A percentile compares a stretch with the other conserved stretches of the same genome.
These are phyloP conservation scores for Xerophyta viscosa DNA, from an alignment of 106 monocot species.

Conservation along the genomic window DNA sequence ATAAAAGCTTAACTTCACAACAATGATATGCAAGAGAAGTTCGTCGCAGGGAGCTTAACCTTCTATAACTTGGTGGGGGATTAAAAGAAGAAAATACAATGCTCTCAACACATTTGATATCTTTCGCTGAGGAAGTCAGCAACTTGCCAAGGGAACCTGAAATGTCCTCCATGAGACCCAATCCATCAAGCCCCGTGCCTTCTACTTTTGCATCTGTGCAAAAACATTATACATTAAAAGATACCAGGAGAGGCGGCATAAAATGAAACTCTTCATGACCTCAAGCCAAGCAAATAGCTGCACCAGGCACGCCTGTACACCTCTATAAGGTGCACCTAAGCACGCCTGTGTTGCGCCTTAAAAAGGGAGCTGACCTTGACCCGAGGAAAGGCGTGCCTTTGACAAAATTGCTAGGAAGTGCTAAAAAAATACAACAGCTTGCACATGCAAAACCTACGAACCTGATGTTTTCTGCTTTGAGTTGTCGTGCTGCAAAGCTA, in stretches of 20 bases:
- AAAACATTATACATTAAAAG: background rate
- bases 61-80: constrained; percentile 92
- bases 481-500: constrained; percentile 80
- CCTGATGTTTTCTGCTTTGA: constrained; percentile 52
- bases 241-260: background rate
- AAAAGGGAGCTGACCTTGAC: no score
- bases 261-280: background rate
- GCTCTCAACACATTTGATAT: constrained; percentile 67
- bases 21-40: background rate
- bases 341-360: no score
- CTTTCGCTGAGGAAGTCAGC: constrained; percentile 27
- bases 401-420: no score
- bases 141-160: constrained; percentile 50
- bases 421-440: background rate
- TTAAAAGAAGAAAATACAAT: constrained; percentile 93
- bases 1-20: background rate
- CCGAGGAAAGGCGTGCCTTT: no score
- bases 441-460: no score
- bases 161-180: constrained; percentile 80
- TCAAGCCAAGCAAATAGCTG: no score
- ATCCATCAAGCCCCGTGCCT: constrained; percentile 58
- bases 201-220: constrained; percentile 56
- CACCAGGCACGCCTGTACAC: no score
- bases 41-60: constrained; percentile 26
- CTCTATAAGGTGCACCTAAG: no score